These are phyloP conservation scores for Coemansia sp. DNA, from an alignment of 192 early-diverging fungal species.

Conservation along the genomic window DNA sequence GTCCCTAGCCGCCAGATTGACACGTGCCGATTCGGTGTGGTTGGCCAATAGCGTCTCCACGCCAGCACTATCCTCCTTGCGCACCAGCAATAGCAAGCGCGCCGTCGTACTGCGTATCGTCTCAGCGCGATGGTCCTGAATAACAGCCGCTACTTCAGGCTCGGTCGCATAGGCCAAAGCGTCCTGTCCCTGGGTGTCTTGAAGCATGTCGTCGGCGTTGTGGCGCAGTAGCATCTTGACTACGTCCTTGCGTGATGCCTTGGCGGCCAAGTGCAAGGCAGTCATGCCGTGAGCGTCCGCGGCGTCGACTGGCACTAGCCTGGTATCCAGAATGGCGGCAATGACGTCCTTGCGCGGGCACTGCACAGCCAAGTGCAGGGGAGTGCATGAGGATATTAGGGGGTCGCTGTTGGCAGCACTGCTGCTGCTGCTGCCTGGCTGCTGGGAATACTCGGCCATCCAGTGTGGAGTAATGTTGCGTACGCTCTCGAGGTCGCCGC, in stretches of 20 bases:
- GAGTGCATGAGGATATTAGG: constrained; percentile 43
- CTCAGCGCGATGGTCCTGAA: constrained; percentile 61
- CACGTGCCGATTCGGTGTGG: constrained; percentile 55
- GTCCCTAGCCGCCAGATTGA: constrained; percentile 72
- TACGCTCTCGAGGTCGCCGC: constrained; percentile 35
- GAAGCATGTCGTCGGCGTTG: constrained; percentile 65
- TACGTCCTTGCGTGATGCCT: constrained; percentile 63
- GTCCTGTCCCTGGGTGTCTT: constrained; percentile 62
- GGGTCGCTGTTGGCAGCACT: constrained; percentile 6
- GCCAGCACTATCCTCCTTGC: constrained; percentile 30
- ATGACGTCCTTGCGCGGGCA: constrained; percentile 61
- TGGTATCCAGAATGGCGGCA: constrained; percentile 52
- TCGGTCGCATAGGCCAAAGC: constrained; percentile 52
- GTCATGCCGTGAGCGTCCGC: constrained; percentile 64
- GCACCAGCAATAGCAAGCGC: constrained; percentile 56
- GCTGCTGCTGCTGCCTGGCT: neutral
- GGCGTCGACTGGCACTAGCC: constrained; percentile 56
- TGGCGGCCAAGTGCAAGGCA: constrained; percentile 71
- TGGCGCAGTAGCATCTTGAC: constrained; percentile 65
- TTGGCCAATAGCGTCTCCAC: constrained; percentile 54
- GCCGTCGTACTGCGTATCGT: constrained; percentile 53
- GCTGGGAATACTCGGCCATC: constrained; percentile 38
- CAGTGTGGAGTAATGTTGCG: constrained; percentile 28
- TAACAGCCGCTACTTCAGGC: constrained; percentile 48
- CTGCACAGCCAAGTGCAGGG: constrained; percentile 62